Evolutionary conservation across 148 eudicot species (phyloP), one percentile per base, ranked within the genome.

Genomic region (Euryodendron excelsum): DNA sequence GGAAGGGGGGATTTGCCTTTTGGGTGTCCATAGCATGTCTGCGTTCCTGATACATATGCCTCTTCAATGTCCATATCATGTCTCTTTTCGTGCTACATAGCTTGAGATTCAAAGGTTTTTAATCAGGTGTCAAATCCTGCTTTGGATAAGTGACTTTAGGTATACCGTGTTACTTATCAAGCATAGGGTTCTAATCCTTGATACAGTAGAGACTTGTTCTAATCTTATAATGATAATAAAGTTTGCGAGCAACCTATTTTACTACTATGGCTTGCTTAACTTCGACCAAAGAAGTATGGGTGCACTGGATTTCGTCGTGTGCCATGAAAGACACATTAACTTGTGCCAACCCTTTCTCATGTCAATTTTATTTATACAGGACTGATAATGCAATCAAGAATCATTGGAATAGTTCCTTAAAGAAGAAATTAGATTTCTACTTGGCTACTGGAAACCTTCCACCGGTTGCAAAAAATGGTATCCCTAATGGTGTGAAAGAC

Each of bases 361-460:
- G 60, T 66, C 56, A n/a, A 59, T 82, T 67, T 33, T 45, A 27
- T 55, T 58, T 68, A 55, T 81, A 77, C 85, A 96, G 99, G 93
- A 96, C 99, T 56, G 99, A 96, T 79, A 96, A 96, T 84, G 91
- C 97, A 31, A 96, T 96, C 65, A 96, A 96, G 90, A 96, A 96
- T 85, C 99, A 96, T 75, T 96, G 99, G 99, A 96, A 96, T 79
- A 96, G 99, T 80, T 96, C 99, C 70, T 86, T 96, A 84, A 96
- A 96, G 91, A 96, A 93, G 86, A 96, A 96, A 88, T 79, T 90
- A 67, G 98, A 93, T 80, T 93, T 93, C 82, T 96, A 87, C 85
- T 64, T 89, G 83, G 91, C 93, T 79, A 89, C 94, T 60, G 99
- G 99, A 66, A 91, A 84, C 81, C 94, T 96, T 47, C 97, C 98